Base-by-base conservation (phyloP, 2,329 filamentous ascomycete species). In the Ophiostoma sp. region DNA sequence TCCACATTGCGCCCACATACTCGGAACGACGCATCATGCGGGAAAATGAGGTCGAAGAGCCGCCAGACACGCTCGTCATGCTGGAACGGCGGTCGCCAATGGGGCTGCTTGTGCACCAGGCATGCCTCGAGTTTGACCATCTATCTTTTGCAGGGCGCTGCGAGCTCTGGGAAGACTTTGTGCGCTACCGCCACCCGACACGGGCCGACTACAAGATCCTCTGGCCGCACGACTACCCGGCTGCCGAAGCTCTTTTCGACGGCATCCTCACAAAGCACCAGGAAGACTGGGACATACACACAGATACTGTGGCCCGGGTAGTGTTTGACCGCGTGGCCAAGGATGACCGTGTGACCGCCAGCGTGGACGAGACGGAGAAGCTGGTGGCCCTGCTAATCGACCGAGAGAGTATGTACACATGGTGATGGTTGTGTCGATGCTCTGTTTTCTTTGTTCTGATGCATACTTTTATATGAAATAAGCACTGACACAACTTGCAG, bases 131-230 rank as follows among this genome's bases (percentile, higher is more conserved):
- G 79, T 96, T 94, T 76, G 87, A 88, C 0, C 83, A 91, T 64
- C 80, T 98, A 48, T 89, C 89, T 65, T 97, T 98, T 75, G 86
- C 92, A 70, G 91, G 96, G 77, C 86, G 88, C 0, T 84, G 91
- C 62, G 86, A 87, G 70, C 81, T 99, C 4, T 98, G 95, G 94
- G 89, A 88, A 72, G 86, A 87, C 1, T 94, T 97, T 79, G 87
- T 94, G 72, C 85, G 84, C 68, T 98, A 96, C 79, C 86, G 94
- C 67, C 86, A 93, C 75, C 88, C 90, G 0, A 95, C 93, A 1
- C 87, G 89, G 35, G 79, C 82, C 1, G 85, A 88, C 72, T 84
- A 91, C 72, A 86, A 60, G 77, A 81, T 84, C 62, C 90, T 89
- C 73, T 83, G 90, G 23, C 83, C 86, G 0, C 70, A 68, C 67